phyloP scores from a whole-genome alignment of 805 yeast species.

The Vanderwaltozyma yarrowii region DNA sequence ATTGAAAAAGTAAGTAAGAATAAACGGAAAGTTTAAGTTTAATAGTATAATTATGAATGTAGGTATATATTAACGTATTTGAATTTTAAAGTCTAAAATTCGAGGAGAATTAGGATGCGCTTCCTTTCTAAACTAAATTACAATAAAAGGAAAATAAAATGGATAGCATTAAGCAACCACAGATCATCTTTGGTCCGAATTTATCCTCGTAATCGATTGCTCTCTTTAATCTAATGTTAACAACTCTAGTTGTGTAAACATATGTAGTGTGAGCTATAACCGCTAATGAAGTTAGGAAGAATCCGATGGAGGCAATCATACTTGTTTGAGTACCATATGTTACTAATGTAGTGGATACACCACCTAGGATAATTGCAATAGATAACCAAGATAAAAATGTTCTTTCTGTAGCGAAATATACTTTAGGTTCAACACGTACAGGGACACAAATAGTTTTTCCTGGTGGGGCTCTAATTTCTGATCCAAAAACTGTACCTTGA shows the following conservation, averaged over 20 bases:
- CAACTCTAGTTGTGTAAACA: constrained; percentile 72
- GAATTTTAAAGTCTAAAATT: too few species aligned
- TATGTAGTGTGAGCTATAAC: constrained; percentile 64
- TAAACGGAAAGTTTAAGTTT: too few species aligned
- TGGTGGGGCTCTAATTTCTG: constrained; percentile 60
- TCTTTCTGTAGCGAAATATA: constrained; percentile 96
- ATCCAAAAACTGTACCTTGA: constrained; percentile 51
- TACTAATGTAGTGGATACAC: constrained; percentile 77
- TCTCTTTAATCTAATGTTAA: constrained; percentile 70
- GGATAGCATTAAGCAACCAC: constrained; percentile 62
- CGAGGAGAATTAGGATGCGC: neutral
- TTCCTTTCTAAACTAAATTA: constrained; percentile 7
- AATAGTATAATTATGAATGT: too few species aligned
- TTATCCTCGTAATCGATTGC: constrained; percentile 81
- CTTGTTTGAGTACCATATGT: constrained; percentile 74
- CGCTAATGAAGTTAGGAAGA: constrained; percentile 67
- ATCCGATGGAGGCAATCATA: constrained; percentile 75
- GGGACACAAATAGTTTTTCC: constrained; percentile 90
- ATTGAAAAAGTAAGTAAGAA: too few species aligned
- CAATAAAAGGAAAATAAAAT: constrained; percentile 51
- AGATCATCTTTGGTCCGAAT: constrained; percentile 77
- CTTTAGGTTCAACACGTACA: constrained; percentile 95
- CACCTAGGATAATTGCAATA: constrained; percentile 77
- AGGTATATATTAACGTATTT: too few species aligned
- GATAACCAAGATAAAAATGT: constrained; percentile 92